Base-by-base conservation (phyloP, 2,329 filamentous ascomycete genomes). In the Hirsutella minnesotensis region DNA sequence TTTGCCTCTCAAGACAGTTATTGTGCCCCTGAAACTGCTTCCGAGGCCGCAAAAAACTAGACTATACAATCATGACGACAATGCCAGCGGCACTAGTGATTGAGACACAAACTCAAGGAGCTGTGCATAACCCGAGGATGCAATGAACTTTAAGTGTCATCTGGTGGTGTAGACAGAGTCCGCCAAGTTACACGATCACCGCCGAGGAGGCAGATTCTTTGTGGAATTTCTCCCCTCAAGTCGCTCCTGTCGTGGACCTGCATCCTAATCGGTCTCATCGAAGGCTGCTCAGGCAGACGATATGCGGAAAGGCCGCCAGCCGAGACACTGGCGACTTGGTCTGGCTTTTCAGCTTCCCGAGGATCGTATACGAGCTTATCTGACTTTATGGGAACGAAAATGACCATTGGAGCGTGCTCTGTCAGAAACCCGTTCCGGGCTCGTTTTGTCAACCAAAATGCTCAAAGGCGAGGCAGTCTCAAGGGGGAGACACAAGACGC, bases 171-270 rank as follows among this genome's bases (percentile, higher is more conserved):
- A 1, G 61, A 56, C 51, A 70, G 76, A 1, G 70, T 69, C 42
- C 62, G 67, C 51, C 72, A 70, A 3, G 61, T 66, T 18, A 65
- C 61, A 41, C 64, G 60, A 46, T 75, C 71, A 20, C 59, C 62
- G 15, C 68, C 68, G 9, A 79, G 54, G 9, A 79, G 55, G 46
- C 70, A 74, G 3, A 77, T 58, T 39, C 74, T 63, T 3, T 64
- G 60, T 1, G 73, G 69, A 10, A 75, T 56, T 21, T 68, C 63
- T 3, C 70, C 71, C 35, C 69, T 60, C 18, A 64, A 52, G 7
- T 61, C 58, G 34, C 62, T 69, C 29, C 57, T 61, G 29, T 65
- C 64, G 39, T 69, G 66, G 7, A 75, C 65, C 46, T 77, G 69
- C 69, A 79, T 75, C 42, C 65, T 63, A 3, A 66, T 55, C 1